Percentiles rank a stretch among this genome's conserved stretches.
Conservation (phyloP, 345 rosid genomes). For the Adansonia digitata region DNA sequence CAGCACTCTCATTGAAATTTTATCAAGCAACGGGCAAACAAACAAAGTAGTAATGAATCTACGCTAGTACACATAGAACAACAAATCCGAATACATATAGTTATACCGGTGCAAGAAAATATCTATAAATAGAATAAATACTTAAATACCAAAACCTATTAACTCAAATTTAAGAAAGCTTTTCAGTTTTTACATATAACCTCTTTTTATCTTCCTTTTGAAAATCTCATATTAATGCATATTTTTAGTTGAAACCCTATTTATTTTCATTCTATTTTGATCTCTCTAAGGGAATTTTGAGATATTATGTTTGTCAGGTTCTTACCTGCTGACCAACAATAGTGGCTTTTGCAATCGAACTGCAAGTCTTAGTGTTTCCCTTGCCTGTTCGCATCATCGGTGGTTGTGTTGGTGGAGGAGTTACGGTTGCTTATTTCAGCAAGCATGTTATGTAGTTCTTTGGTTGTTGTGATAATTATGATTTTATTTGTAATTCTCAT, state of each 20-base stretch:
- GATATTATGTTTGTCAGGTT: slow-evolving; percentile 76
- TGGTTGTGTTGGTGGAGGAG: slow-evolving; percentile 91
- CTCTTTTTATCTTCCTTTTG: background rate
- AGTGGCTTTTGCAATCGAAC: slow-evolving; percentile 48
- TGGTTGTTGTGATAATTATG: background rate
- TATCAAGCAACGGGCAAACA: too few species aligned
- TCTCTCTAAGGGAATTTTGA: slow-evolving; percentile 74
- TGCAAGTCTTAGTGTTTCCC: slow-evolving; percentile 78
- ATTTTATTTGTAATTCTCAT: background rate
- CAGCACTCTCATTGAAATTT: too few species aligned
- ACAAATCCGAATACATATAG: too few species aligned
- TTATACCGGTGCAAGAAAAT: too few species aligned
- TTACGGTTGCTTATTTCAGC: slow-evolving; percentile 87
- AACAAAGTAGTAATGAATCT: too few species aligned
- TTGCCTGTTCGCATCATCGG: slow-evolving; percentile 95
- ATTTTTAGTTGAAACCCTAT: too few species aligned
- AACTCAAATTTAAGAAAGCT: too few species aligned
- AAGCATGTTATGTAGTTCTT: slow-evolving; percentile 58
- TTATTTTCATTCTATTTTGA: background rate
- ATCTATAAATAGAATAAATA: too few species aligned
- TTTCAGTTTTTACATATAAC: background rate
- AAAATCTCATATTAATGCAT: background rate
- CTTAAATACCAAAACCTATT: too few species aligned
- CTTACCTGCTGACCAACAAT: slow-evolving; percentile 39
- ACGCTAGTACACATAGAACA: too few species aligned